Conservation (phyloP, 2,329 filamentous ascomycete species). For the Fusarium sp. region DNA sequence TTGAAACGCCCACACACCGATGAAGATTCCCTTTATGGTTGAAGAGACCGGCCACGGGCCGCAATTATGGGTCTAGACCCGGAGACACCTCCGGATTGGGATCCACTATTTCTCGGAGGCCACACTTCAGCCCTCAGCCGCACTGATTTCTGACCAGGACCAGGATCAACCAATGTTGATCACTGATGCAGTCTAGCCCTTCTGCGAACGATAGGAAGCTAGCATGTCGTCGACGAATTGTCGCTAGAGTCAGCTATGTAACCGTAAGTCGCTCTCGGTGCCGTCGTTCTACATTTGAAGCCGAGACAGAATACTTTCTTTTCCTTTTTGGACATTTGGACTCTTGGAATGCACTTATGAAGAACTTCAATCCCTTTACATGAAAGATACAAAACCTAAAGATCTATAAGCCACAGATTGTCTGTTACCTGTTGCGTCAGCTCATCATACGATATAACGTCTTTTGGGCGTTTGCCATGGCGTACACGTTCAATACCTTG, state of each 20-base stretch:
- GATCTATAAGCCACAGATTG: background rate
- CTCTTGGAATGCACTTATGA: background rate
- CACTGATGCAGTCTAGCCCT: background rate
- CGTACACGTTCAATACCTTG: background rate
- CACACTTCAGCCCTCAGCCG: constrained; percentile 8
- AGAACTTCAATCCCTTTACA: background rate
- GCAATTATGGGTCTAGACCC: constrained; percentile 32
- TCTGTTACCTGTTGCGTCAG: background rate
- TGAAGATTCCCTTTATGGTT: background rate
- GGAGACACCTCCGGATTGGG: background rate
- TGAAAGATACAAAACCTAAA: background rate
- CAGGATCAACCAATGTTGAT: background rate
- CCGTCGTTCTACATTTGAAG: background rate
- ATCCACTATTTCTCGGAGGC: constrained; percentile 21
- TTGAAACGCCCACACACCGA: background rate
- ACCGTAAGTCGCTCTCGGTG: background rate
- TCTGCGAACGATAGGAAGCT: background rate
- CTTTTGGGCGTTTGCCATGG: background rate
- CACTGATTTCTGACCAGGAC: background rate
- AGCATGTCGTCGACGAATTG: background rate
- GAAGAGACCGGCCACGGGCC: constrained; percentile 16
- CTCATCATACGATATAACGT: background rate
- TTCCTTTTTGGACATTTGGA: background rate
- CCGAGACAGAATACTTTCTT: background rate
- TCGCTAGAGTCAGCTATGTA: background rate